Base-by-base conservation (phyloP, 139 green algal species). In the Tetradesmus lagerheimii region DNA sequence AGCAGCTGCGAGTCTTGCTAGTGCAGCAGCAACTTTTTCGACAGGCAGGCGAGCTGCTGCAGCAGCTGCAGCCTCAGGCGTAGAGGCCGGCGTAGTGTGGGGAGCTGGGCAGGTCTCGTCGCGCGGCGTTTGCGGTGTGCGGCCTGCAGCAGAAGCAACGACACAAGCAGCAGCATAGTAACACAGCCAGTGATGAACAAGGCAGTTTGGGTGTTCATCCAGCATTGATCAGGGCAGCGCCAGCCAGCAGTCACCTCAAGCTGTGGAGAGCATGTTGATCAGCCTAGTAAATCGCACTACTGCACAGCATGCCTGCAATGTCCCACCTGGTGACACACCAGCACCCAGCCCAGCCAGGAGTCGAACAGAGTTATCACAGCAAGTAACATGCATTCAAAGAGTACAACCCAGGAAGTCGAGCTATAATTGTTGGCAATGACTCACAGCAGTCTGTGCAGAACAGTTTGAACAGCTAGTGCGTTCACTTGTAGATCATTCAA, bases 61-160 rank as follows among this genome's bases (percentile, higher is more conserved):
- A 77, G 82, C 57, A 0, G 53, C 78, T 25, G 78, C 78, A 35
- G 41, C 78, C 78, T 57, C 35, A 4, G 83, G 83, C n/a, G 83
- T 88, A 11, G 38, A 39, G 25, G 23, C 38, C 31, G 83, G 83
- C 12, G 83, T 88, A 27, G 31, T 41, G 31, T 37, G 31, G 15
- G 71, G 71, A 4, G 71, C 31, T 71, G 16, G 23, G 57, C 57
- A 71, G 57, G 57, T 4, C 57, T 71, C 57, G 31, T 71, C 57
- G 23, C 57, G 57, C 11, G 57, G 57, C 25, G 57, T 71, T 23
- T 71, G 57, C 25, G 57, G 57, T 31, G 57, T 71, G 20, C 57
- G 57, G 57, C 57, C 57, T 71, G 20, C 23, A 71, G 25, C 57
- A 71, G 57, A 20, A 71, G 57, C 57, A 31, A 23, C 66, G n/a